Evolutionary conservation across 345 rosid genomes (phyloP), one percentile per base, ranked within the genome.

Genomic region (Brassica napus): DNA sequence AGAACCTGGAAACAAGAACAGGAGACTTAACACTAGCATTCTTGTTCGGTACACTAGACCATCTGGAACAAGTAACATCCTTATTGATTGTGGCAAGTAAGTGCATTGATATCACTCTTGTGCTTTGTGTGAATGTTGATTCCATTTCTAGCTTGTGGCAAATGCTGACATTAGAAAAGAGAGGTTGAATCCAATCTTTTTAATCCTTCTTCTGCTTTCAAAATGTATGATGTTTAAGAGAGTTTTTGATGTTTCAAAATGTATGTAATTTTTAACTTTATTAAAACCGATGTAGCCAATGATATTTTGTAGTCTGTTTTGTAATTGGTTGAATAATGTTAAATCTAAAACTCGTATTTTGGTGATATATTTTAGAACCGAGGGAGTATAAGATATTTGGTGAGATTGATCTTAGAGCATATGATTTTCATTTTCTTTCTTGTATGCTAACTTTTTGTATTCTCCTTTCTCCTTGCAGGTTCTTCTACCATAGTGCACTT

Each of bases 401-500:
- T 69, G 6, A 10, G 60, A 55, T 44, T 47, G 28, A 73, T 71
- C 34, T n/a, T 75, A 59, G 12, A 62, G 49, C 65, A 68, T 69
- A 30, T 35, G 15, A 42, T 16, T 4, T 63, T 74, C 11, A 4
- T 35, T 54, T 62, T 28, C 8, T 31, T 47, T 39, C 30, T 4
- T 68, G 21, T 44, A 12, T 81, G 47, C 44, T 76, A 16, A 58
- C 6, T 65, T 49, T 16, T 10, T 9, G 32, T 0, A 31, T 8
- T 7, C 62, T 23, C 23, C 15, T 63, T 63, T 60, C 11, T 34
- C 67, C 71, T 82, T 79, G 73, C 89, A 94, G 97, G 85, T 94
- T 94, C 82, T 94, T 94, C 87, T 94, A 92, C 85, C 97, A 94
- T 57, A 91, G 98, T 78, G 95, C 94, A 67, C 91, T 94, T 77